Evolutionary conservation across 768 basidiomycete genomes (phyloP).

Genomic region (Hypholoma sublateritium): DNA sequence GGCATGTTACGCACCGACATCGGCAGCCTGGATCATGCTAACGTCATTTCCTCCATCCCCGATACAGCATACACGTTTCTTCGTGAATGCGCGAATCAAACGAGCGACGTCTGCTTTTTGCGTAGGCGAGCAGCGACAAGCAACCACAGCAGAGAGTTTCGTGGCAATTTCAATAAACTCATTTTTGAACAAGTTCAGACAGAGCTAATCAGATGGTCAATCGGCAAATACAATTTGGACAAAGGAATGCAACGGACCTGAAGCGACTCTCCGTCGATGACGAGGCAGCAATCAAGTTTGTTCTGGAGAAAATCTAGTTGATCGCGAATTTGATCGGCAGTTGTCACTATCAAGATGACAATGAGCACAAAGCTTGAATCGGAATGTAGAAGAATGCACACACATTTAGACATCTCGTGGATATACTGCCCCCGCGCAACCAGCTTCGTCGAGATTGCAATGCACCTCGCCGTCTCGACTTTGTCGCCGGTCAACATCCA

Average conservation of each 20-base stretch:
- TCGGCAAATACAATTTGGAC: background rate
- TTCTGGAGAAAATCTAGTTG: constrained; percentile 92
- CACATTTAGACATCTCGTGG: constrained; percentile 92
- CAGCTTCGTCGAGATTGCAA: constrained; percentile 95
- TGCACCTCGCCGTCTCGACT: constrained; percentile 97
- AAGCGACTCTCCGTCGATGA: constrained; percentile 96
- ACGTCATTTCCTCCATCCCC: constrained; percentile 99
- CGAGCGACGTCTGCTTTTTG: constrained; percentile 98
- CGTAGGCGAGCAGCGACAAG: constrained; percentile 97
- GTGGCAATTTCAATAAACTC: constrained; percentile 97
- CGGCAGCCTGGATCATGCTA: constrained; percentile 99
- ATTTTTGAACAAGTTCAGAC: constrained; percentile 84
- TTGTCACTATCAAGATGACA: constrained; percentile 69
- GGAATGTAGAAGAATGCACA: constrained; percentile 28
- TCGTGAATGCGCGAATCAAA: constrained; percentile 85
- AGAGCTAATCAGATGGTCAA: constrained; percentile 56
- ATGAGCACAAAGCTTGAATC: too few relatives aligned
- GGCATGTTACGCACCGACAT: constrained; percentile 73
- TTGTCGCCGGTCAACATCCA: constrained; percentile 99
- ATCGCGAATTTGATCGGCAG: constrained; percentile 77
- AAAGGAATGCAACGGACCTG: constrained; percentile 51
- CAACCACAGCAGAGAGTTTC: constrained; percentile 93
- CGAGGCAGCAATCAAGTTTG: constrained; percentile 95
- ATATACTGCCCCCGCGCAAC: constrained; percentile 97
- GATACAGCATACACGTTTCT: constrained; percentile 97